Conservation (phyloP, 169 alveolate genomes). For the Babesia sp. region DNA sequence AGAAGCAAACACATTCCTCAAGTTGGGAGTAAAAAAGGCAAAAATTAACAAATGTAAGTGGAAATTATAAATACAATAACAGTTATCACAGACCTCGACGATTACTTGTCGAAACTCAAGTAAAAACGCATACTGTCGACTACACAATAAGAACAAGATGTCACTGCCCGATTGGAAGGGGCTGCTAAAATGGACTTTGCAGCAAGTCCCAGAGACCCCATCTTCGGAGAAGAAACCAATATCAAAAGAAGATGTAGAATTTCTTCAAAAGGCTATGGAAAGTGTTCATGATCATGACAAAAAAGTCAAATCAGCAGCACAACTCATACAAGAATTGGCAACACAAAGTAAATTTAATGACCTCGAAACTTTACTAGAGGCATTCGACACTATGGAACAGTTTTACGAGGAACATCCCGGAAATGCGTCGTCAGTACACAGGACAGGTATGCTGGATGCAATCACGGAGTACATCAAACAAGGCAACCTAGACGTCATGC, state of each 20-base stretch:
- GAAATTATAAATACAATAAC: no score
- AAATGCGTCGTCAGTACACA: constrained; percentile 50
- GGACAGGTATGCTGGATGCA: constrained; percentile 55
- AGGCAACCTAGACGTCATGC: constrained; percentile 23
- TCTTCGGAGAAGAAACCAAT: constrained; percentile 31
- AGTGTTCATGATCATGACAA: constrained; percentile 62
- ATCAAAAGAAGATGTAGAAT: constrained; percentile 62
- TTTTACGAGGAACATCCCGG: constrained; percentile 68
- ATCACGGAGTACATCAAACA: constrained; percentile 23
- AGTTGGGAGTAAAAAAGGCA: constrained; percentile 44
- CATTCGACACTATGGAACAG: constrained; percentile 57
- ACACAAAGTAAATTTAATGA: neutral
- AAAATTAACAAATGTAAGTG: constrained; percentile 33
- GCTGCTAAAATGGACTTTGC: constrained; percentile 62
- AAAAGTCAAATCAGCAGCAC: constrained; percentile 46
- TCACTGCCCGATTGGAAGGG: constrained; percentile 68
- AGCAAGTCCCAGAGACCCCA: constrained; percentile 32
- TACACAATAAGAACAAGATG: constrained; percentile 7
- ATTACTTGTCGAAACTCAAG: constrained; percentile 13
- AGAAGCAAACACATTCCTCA: constrained; percentile 55
- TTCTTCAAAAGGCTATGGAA: constrained; percentile 58
- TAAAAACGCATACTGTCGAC: neutral
- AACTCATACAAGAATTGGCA: constrained; percentile 20
- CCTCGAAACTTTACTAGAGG: constrained; percentile 22
- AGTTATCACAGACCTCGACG: constrained; percentile 20